These are phyloP conservation scores for Athelia psychrophila DNA, from an alignment of 1,284 basidiomycete species.

Conservation along the genomic window DNA sequence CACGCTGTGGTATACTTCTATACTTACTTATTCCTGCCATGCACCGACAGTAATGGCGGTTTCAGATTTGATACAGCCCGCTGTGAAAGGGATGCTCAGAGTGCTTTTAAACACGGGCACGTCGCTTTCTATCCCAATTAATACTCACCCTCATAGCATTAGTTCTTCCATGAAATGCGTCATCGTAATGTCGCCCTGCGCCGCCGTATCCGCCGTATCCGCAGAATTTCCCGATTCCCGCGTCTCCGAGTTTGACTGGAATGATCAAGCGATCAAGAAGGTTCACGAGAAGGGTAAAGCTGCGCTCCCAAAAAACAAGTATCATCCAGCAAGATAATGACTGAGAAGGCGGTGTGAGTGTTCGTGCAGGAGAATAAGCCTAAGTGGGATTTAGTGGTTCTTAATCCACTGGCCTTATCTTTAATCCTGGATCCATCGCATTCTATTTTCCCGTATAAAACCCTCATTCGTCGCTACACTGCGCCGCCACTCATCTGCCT, in stretches of 20 bases:
- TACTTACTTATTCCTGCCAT: neutral
- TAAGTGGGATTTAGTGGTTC: slow-evolving; percentile 50
- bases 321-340: slow-evolving; percentile 65
- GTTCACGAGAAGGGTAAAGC: slow-evolving; percentile 52
- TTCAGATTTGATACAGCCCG: slow-evolving; percentile 59
- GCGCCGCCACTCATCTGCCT: slow-evolving; percentile 6
- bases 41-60: neutral
- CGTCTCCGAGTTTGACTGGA: slow-evolving; percentile 59
- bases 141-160: slow-evolving; percentile 4
- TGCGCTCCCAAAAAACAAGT: slow-evolving; percentile 42
- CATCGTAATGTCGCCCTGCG: slow-evolving; percentile 49
- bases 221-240: slow-evolving; percentile 14
- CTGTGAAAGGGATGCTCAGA: slow-evolving; percentile 59
- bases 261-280: slow-evolving; percentile 47
- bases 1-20: slow-evolving; percentile 12
- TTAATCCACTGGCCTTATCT: slow-evolving; percentile 46
- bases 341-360: slow-evolving; percentile 62
- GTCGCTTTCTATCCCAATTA: slow-evolving; percentile 10
- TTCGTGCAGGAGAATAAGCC: slow-evolving; percentile 56
- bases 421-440: neutral
- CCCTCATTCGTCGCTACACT: neutral
- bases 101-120: slow-evolving; percentile 48
- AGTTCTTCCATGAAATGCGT: slow-evolving; percentile 56
- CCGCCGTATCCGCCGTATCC: slow-evolving; percentile 22
- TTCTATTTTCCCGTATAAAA: slow-evolving; percentile 34